Percentiles rank a stretch among this genome's conserved stretches.
These are phyloP conservation scores for Gastrolobium villosum DNA, from an alignment of 306 rosid genomes.

Conservation along the genomic window DNA sequence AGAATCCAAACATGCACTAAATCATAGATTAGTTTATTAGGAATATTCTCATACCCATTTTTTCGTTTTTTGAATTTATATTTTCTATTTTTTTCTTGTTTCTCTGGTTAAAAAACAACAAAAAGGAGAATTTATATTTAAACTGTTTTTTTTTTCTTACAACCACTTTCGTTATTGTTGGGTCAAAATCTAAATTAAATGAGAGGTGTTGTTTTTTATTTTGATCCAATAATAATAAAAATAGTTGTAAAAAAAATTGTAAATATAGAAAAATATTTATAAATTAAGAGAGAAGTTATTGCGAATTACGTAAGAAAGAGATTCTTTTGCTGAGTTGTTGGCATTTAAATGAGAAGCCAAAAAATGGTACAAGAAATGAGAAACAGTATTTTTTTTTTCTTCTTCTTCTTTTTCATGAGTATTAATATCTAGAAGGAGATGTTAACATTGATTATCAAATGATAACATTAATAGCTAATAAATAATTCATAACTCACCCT, in stretches of 20 bases:
- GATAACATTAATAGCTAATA: not conserved
- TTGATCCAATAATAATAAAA: too few species aligned
- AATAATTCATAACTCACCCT: not conserved
- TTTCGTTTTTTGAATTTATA: not conserved
- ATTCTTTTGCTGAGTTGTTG: not conserved
- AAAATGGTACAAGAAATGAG: not conserved
- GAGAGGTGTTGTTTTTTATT: too few species aligned
- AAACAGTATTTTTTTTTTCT: not conserved
- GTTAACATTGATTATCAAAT: not conserved
- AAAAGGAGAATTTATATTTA: too few species aligned
- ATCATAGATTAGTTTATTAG: not conserved
- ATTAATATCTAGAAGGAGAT: not conserved
- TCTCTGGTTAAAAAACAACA: too few species aligned
- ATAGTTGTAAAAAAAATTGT: too few species aligned
- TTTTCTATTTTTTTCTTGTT: not conserved
- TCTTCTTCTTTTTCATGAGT: not conserved
- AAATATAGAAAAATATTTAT: too few species aligned
- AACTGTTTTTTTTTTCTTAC: too few species aligned
- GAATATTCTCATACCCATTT: not conserved
- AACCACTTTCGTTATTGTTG: too few species aligned
- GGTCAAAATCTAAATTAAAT: too few species aligned
- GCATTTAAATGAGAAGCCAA: not conserved
- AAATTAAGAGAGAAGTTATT: not conserved
- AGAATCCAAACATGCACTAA: too few species aligned
- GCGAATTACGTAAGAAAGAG: not conserved